Percentiles rank a stretch among this genome's conserved stretches.
phyloP scores from a whole-genome alignment of 2,329 filamentous ascomycete species.

The Cladophialophora yegresii region DNA sequence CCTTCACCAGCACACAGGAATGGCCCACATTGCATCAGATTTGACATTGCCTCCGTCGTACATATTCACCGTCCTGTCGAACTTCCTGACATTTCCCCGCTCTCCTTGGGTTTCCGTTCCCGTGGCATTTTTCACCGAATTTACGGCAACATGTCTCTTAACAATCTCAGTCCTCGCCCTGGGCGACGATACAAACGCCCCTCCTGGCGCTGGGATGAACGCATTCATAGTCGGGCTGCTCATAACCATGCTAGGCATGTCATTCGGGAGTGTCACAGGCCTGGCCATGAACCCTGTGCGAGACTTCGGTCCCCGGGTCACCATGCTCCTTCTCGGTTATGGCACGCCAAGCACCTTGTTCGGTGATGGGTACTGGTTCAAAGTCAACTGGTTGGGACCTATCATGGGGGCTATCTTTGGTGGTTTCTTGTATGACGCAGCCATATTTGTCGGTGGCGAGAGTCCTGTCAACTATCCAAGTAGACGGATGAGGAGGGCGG shows the following conservation, averaged over 20 bases:
- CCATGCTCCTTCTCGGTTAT: conserved; percentile 50
- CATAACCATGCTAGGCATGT: conserved; percentile 41
- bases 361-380: conserved; percentile 51
- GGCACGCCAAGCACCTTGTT: conserved; percentile 44
- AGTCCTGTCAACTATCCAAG: conserved; percentile 56
- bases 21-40: not conserved
- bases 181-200: conserved; percentile 52
- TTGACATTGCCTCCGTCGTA: not conserved
- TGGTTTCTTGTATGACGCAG: conserved; percentile 55
- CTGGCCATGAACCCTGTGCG: conserved; percentile 53
- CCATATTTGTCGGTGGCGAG: conserved; percentile 55
- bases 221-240: conserved; percentile 54
- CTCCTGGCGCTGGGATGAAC: conserved; percentile 55
- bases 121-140: conserved; percentile 54
- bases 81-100: conserved; percentile 52
- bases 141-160: conserved; percentile 49
- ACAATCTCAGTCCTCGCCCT: conserved; percentile 49
- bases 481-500: conserved; percentile 45
- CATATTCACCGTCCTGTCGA: conserved; percentile 32
- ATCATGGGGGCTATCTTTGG: conserved; percentile 47
- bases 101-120: conserved; percentile 43
- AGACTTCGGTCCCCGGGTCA: conserved; percentile 55
- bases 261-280: conserved; percentile 53
- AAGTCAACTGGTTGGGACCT: conserved; percentile 46
- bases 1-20: not conserved